Evolutionary conservation across 768 basidiomycete species (phyloP).

Genomic region (Kwoniella newhampshirensis): DNA sequence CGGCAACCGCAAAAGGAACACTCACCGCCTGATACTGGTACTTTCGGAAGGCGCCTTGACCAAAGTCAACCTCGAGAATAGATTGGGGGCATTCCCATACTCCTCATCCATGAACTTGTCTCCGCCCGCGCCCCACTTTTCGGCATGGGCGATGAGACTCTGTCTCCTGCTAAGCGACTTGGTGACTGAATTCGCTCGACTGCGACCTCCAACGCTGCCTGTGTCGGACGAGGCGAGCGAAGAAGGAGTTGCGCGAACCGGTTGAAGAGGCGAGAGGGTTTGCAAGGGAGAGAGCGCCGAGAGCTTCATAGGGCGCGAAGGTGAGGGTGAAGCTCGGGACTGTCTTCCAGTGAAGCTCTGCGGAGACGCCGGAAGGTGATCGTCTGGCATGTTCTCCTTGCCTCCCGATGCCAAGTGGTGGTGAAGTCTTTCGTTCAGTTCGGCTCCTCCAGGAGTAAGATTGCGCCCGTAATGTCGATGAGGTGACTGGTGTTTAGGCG

Average conservation of each 20-base stretch:
- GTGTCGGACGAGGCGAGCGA: constrained; percentile 13
- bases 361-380: constrained; percentile 4
- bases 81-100: not conserved
- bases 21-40: constrained; percentile 11
- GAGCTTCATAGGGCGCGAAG: constrained; percentile 31
- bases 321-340: constrained; percentile 18
- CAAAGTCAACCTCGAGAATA: constrained; percentile 46
- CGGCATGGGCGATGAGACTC: constrained; percentile 37
- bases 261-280: constrained; percentile 46
- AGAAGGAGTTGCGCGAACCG: constrained; percentile 10
- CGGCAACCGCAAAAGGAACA: not conserved
- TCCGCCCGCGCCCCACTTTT: constrained; percentile 23
- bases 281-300: constrained; percentile 49
- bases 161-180: constrained; percentile 37
- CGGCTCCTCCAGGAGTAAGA: too few species aligned
- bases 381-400: constrained; percentile 6
- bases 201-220: constrained; percentile 21
- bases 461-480: not conserved
- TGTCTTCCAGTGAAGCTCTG: constrained; percentile 7
- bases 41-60: constrained; percentile 45
- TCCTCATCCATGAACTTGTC: constrained; percentile 20
- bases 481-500: not conserved
- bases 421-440: too few species aligned
- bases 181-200: constrained; percentile 32
- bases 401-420: not conserved